Evolutionary conservation across 2,329 filamentous ascomycete genomes (phyloP).

Genomic region (Zymoseptoria crescenta): DNA sequence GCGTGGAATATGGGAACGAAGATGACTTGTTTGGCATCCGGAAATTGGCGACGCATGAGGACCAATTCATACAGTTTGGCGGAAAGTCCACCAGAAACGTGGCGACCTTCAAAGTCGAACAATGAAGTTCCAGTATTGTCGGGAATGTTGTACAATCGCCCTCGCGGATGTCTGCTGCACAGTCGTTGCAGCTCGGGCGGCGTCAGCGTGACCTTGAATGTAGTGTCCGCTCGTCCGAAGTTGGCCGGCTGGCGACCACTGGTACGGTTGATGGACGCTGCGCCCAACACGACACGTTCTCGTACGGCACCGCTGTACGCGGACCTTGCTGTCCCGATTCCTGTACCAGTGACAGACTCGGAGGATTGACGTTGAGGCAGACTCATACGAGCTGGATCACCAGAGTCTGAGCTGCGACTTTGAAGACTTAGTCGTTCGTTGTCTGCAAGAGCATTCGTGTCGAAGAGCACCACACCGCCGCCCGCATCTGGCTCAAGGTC

Average conservation of each 20-base stretch:
- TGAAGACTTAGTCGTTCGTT: conserved; percentile 5
- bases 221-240: conserved; percentile 17
- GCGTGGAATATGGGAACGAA: conserved; percentile 46
- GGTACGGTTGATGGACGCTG: conserved; percentile 12
- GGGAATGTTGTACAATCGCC: conserved; percentile 16
- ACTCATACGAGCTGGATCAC: background rate
- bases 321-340: conserved; percentile 1
- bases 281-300: conserved; percentile 15
- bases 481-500: conserved; percentile 29
- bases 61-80: conserved; percentile 15
- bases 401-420: conserved; percentile 4
- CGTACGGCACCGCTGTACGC: conserved; percentile 11
- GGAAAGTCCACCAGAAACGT: conserved; percentile 11
- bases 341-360: background rate
- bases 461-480: conserved; percentile 36
- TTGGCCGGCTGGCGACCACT: conserved; percentile 6
- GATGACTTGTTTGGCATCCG: conserved; percentile 39
- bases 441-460: conserved; percentile 20
- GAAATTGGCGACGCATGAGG: conserved; percentile 32
- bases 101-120: conserved; percentile 15
- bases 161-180: conserved; percentile 16
- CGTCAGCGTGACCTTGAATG: conserved; percentile 12
- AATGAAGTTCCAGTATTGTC: conserved; percentile 14
- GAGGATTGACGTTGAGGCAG: background rate
- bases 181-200: conserved; percentile 14